Evolutionary conservation across 2,329 filamentous ascomycete species (phyloP).

Genomic region (Tolypocladium amazonense): DNA sequence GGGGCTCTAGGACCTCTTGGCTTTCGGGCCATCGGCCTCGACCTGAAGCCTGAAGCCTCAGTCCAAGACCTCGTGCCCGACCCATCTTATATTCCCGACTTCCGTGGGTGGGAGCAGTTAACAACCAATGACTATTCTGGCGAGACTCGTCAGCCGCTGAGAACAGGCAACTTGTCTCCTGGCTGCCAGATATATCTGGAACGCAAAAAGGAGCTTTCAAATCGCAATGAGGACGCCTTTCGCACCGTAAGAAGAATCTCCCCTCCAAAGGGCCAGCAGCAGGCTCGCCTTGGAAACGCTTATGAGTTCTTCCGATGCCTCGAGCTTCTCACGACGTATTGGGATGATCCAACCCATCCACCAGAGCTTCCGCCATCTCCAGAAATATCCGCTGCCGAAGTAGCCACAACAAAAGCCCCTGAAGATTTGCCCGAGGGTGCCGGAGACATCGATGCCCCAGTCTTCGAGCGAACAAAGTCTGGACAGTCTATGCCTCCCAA

Average conservation of each 20-base stretch:
- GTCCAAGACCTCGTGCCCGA: conserved; percentile 43
- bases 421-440: conserved; percentile 1
- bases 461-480: conserved; percentile 29
- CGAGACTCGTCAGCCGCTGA: conserved; percentile 35
- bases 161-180: conserved; percentile 43
- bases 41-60: conserved; percentile 40
- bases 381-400: conserved; percentile 14
- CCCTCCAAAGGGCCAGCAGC: conserved; percentile 39
- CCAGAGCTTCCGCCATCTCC: conserved; percentile 20
- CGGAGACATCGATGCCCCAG: conserved; percentile 4
- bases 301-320: conserved; percentile 58
- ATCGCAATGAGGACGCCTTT: conserved; percentile 47
- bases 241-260: conserved; percentile 49
- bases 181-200: conserved; percentile 49
- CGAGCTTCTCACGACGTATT: conserved; percentile 47
- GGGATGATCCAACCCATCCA: conserved; percentile 47
- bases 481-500: conserved; percentile 49
- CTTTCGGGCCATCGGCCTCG: conserved; percentile 46
- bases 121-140: conserved; percentile 37
- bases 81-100: conserved; percentile 39
- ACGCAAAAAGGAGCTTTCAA: conserved; percentile 44
- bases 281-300: conserved; percentile 48
- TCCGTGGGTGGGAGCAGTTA: conserved; percentile 38
- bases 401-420: conserved; percentile 3
- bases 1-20: conserved; percentile 28